These are phyloP conservation scores for Erodium moschatum DNA, from an alignment of 441 rosid species.

Conservation along the genomic window DNA sequence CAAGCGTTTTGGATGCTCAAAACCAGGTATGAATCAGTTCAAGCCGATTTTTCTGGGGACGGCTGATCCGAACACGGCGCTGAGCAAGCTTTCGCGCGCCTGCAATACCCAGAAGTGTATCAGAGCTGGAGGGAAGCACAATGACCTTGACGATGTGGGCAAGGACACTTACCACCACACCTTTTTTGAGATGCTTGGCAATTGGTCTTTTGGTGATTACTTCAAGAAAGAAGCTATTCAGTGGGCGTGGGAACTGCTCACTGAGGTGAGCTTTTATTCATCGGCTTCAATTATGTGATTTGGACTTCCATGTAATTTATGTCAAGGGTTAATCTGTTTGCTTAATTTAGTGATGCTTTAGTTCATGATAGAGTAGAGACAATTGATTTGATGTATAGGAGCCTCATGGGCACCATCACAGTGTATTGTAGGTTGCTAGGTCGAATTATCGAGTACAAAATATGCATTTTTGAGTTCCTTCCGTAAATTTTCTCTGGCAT, in stretches of 20 bases:
- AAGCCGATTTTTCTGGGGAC: conserved; percentile 90
- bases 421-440: not conserved
- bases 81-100: conserved; percentile 70
- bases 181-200: conserved; percentile 96
- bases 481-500: no score
- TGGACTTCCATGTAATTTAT: conserved; percentile 15
- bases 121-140: conserved; percentile 96
- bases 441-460: no score
- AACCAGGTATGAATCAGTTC: conserved; percentile 82
- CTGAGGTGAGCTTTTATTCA: conserved; percentile 34
- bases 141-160: conserved; percentile 95
- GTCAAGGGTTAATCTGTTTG: no score
- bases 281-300: conserved; percentile 11
- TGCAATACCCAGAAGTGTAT: conserved; percentile 95
- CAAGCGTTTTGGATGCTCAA: not conserved
- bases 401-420: no score
- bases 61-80: conserved; percentile 64
- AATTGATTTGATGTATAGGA: no score
- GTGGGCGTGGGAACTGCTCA: conserved; percentile 96
- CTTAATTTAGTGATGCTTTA: no score
- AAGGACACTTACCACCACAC: conserved; percentile 97
- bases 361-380: no score
- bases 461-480: no score
- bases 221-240: conserved; percentile 83
- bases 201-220: conserved; percentile 97